These are phyloP conservation scores for Gossypium aridum DNA, from an alignment of 441 rosid species.

Conservation along the genomic window DNA sequence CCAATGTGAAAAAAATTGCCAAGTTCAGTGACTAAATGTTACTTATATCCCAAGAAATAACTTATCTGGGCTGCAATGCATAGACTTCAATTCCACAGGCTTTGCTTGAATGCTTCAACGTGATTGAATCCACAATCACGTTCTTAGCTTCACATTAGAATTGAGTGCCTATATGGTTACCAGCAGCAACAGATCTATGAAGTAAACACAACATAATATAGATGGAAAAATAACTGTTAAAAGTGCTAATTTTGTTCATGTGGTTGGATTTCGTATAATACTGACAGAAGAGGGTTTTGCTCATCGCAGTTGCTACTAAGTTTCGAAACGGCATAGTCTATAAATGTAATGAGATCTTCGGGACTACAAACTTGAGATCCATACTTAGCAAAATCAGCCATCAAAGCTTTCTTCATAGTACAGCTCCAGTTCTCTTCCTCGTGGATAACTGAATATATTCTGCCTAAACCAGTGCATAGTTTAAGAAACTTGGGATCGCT, in stretches of 20 bases:
- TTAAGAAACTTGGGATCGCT: conserved; percentile 47
- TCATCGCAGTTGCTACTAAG: conserved; percentile 12
- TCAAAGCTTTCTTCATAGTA: conserved; percentile 21
- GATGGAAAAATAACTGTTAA: not conserved
- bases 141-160: not conserved
- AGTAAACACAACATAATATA: not conserved
- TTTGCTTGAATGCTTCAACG: not conserved
- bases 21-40: no score
- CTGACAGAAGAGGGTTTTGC: not conserved
- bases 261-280: not conserved
- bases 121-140: not conserved
- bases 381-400: conserved; percentile 22
- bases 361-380: conserved; percentile 28
- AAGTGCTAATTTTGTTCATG: not conserved
- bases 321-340: conserved; percentile 25
- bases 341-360: conserved; percentile 43
- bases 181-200: no score
- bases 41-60: no score
- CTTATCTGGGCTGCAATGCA: not conserved
- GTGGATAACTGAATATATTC: conserved; percentile 41
- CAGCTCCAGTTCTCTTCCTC: conserved; percentile 22
- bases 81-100: not conserved
- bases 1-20: no score
- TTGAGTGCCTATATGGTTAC: not conserved
- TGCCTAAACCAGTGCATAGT: conserved; percentile 38